Percentiles rank a stretch among this genome's conserved stretches.
Conservation (phyloP, 805 yeast species). For the Lipomyces yamadae region DNA sequence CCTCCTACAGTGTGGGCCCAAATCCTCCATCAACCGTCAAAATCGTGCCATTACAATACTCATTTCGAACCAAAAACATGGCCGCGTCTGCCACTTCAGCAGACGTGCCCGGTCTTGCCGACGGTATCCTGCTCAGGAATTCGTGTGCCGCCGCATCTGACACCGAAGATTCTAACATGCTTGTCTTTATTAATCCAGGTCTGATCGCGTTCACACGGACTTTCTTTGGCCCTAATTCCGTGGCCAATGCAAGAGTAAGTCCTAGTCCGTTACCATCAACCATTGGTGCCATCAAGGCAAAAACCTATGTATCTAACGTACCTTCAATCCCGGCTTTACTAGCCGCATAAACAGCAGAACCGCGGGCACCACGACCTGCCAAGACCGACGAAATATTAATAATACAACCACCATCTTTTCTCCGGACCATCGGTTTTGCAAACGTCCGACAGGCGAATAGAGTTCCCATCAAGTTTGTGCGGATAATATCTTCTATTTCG, state of each 20-base stretch:
- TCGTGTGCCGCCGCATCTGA: constrained; percentile 6
- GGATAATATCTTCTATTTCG: constrained; percentile 54
- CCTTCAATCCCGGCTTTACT: constrained; percentile 67
- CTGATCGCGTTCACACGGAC: constrained; percentile 67
- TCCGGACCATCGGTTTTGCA: constrained; percentile 56
- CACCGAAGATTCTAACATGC: constrained; percentile 51
- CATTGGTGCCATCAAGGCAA: not conserved
- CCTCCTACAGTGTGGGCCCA: constrained; percentile 3
- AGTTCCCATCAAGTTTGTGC: constrained; percentile 64
- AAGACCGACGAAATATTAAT: constrained; percentile 72
- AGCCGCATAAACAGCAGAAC: constrained; percentile 60
- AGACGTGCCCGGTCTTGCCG: constrained; percentile 28
- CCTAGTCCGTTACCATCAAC: constrained; percentile 44
- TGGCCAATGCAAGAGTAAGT: constrained; percentile 62
- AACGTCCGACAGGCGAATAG: constrained; percentile 62
- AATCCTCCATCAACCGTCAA: constrained; percentile 38
- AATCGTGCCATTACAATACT: constrained; percentile 37
- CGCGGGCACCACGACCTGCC: constrained; percentile 49
- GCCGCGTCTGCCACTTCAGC: constrained; percentile 40
- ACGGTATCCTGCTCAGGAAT: constrained; percentile 28
- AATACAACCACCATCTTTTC: constrained; percentile 47
- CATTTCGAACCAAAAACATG: constrained; percentile 35
- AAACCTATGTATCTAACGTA: not conserved
- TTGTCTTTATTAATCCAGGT: constrained; percentile 74
- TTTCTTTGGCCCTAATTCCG: constrained; percentile 58